phyloP scores from a whole-genome alignment of 202 grass and related monocot genomes.

The Cymbopogon flexuosus region DNA sequence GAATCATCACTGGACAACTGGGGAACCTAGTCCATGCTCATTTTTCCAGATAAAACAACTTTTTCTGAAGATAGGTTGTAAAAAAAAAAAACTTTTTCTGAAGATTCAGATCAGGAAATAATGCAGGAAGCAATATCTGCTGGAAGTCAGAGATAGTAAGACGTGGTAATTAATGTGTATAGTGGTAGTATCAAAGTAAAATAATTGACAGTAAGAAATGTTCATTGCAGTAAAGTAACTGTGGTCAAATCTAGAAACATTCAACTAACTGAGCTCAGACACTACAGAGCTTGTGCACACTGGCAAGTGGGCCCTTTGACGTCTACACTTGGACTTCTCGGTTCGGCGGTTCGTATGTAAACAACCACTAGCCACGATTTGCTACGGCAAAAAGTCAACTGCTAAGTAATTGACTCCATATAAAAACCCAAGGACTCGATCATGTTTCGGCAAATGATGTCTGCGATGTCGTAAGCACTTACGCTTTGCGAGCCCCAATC shows the following conservation, averaged over 20 bases:
- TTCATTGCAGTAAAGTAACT: neutral
- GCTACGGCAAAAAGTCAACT: slow-evolving; percentile 8
- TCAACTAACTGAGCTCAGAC: neutral
- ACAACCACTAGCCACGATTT: slow-evolving; percentile 5
- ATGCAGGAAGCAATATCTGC: neutral
- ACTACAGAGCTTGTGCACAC: neutral
- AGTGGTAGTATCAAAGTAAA: neutral
- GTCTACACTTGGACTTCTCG: neutral
- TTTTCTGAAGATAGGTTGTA: neutral
- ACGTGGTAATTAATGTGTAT: neutral
- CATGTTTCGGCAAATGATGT: neutral
- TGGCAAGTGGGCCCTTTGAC: slow-evolving; percentile 1
- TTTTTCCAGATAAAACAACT: neutral
- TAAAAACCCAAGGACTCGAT: neutral
- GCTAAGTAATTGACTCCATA: slow-evolving; percentile 12
- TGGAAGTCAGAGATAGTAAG: neutral
- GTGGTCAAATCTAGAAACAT: neutral
- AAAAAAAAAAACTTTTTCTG: too few relatives aligned
- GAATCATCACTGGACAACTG: neutral
- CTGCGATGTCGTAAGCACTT: slow-evolving; percentile 31
- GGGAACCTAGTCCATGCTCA: neutral
- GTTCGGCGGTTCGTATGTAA: neutral
- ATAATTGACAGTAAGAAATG: neutral
- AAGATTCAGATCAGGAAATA: slow-evolving; percentile 21
- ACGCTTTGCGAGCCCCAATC: slow-evolving; percentile 28